Evolutionary conservation across 768 basidiomycete genomes (phyloP).

Genomic region (Boletus insuetus): DNA sequence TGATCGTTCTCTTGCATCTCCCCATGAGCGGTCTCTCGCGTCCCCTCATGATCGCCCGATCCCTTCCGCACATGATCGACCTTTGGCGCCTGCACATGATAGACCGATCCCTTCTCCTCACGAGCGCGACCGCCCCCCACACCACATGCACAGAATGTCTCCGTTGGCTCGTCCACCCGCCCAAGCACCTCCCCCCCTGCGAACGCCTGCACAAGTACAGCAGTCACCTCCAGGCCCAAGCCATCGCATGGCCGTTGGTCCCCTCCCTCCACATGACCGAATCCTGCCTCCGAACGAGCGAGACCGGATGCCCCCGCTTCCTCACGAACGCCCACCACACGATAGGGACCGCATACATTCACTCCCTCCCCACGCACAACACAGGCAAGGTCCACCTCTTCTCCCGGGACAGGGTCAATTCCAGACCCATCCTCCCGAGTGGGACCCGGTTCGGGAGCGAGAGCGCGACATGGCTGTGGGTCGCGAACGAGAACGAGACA

Average conservation of each 20-base stretch:
- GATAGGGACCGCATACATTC: slow-evolving; percentile 30
- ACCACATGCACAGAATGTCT: slow-evolving; percentile 24
- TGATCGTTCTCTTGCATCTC: slow-evolving; percentile 22
- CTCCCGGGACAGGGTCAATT: slow-evolving; percentile 34
- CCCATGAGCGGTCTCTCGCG: slow-evolving; percentile 21
- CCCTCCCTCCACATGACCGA: slow-evolving; percentile 24
- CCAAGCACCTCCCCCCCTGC: slow-evolving; percentile 16
- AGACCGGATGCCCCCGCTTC: slow-evolving; percentile 23
- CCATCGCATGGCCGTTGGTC: slow-evolving; percentile 21
- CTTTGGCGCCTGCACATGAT: slow-evolving; percentile 21
- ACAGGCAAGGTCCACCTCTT: slow-evolving; percentile 14
- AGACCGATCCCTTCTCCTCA: slow-evolving; percentile 24
- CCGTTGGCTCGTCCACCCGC: slow-evolving; percentile 20
- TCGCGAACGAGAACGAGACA: slow-evolving; percentile 27
- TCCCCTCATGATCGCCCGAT: slow-evolving; percentile 24
- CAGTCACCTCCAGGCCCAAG: slow-evolving; percentile 25
- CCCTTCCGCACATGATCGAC: slow-evolving; percentile 18
- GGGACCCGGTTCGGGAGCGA: slow-evolving; percentile 25
- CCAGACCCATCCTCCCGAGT: slow-evolving; percentile 28
- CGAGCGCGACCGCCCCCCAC: slow-evolving; percentile 23
- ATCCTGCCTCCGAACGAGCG: slow-evolving; percentile 22
- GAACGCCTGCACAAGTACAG: slow-evolving; percentile 12
- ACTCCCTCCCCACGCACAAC: slow-evolving; percentile 21
- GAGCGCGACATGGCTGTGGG: slow-evolving; percentile 18
- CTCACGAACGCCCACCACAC: slow-evolving; percentile 23